These are phyloP conservation scores for Neurospora tetraspora DNA, from an alignment of 495 filamentous ascomycete genomes.

Conservation along the genomic window DNA sequence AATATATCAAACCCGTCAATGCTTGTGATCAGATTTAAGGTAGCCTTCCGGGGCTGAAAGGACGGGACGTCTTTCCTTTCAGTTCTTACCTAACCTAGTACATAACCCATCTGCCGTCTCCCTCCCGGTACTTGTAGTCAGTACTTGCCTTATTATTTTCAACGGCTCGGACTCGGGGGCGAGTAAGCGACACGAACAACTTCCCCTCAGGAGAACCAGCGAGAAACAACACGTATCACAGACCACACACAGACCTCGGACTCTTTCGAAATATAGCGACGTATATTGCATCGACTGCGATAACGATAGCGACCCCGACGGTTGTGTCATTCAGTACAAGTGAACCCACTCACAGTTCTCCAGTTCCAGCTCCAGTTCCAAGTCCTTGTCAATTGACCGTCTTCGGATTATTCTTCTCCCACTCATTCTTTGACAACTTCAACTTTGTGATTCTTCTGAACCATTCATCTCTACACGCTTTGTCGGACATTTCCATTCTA, in stretches of 20 bases:
- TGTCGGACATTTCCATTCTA: not conserved
- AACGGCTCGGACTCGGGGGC: not conserved
- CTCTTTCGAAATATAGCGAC: not conserved
- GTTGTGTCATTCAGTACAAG: not conserved
- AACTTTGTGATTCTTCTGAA: not conserved
- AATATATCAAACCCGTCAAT: not conserved
- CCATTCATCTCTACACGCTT: not conserved
- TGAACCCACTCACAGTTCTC: not conserved
- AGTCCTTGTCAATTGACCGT: not conserved
- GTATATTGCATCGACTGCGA: not conserved
- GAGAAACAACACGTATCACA: not conserved
- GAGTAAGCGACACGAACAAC: not conserved
- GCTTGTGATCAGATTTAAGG: not conserved
- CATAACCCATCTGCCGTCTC: not conserved
- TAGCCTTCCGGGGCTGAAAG: not conserved
- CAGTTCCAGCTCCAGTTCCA: not conserved
- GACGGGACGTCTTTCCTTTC: not conserved
- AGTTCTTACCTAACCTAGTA: not conserved
- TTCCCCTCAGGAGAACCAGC: not conserved
- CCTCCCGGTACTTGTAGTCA: not conserved
- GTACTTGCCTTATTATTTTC: not conserved
- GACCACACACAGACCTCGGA: not conserved
- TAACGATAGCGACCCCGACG: not conserved
- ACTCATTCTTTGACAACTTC: not conserved
- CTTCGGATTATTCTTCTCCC: not conserved